Evolutionary conservation across 2,329 filamentous ascomycete species (phyloP), one percentile per base, ranked within the genome.

Genomic region (Claviceps sp.): DNA sequence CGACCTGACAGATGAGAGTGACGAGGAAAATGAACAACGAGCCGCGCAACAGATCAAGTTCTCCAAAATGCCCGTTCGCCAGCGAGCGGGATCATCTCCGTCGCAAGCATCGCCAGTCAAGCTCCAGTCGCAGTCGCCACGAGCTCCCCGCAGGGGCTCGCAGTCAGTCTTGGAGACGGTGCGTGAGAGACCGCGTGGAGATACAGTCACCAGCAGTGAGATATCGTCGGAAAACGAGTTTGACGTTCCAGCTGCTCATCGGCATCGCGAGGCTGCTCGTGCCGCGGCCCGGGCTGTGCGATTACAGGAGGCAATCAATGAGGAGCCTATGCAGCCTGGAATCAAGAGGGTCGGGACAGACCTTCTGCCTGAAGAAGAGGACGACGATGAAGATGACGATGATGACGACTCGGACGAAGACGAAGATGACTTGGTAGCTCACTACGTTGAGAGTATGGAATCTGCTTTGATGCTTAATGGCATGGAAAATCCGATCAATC

Each of bases 21-120:
- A 93, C 49, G 85, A 90, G 23, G 85, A 89, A 50, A 74, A 78
- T 1, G 84, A 88, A 52, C 77, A 82, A 55, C 83, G 88, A 51
- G 85, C 86, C 45, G 85, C 85, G 2, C 88, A 94, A 64, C 88
- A 94, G 65, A 95, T 97, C 65, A 90, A 91, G 63, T 98, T 98
- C 67, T 82, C 86, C 47, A 97, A 97, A 69, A 91, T 96, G 87
- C 91, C 93, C 1, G 78, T 95, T 44, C 80, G 90, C 34, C 82
- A 82, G 58, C 82, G 91, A 52, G 87, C 90, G 26, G 91, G 88
- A 11, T 96, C 90, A 0, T 96, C 91, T 47, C 91, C 91, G 3
- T 82, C 86, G 39, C 83, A 88, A 57, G 79, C 77, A 14, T 82
- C 82, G 16, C 80, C 77, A 53, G 67, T 80, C 26, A 74, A 75